Evolutionary conservation across 495 filamentous ascomycete genomes (phyloP), one percentile per base, ranked within the genome.

Genomic region (Penicillium pancosmium): DNA sequence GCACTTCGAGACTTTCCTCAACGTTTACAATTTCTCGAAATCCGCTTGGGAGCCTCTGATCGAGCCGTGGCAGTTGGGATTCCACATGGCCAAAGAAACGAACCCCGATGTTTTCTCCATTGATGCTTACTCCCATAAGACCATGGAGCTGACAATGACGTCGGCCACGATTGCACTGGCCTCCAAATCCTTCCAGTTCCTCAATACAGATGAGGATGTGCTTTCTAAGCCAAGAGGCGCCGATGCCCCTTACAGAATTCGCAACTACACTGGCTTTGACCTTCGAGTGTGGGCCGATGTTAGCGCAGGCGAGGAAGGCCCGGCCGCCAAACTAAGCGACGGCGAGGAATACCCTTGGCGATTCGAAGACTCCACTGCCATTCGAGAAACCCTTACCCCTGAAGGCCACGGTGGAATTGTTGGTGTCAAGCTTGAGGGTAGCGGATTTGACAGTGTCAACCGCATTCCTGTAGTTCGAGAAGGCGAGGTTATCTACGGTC

Each of bases 1-100:
- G 1, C 91, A 79, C 35, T 87, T 98, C 54, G 91, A 98, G 63
- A 92, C 91, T 56, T 97, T 94, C 72, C 80, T 95, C 65, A 98
- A 98, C 69, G 87, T 98, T 52, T 98, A 95, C 80, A 98, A 98
- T 72, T 98, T 98, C 73, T 93, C 94, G 19, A 98, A 98, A 71
- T 98, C 95, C 1, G 90, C 92, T 9, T 98, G 94, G 94, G 94
- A 98, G 71, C 94, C 94, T 9, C 77, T 98, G 34, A 88, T 98
- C 25, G 94, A 98, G 71, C 94, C 95, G 34, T 98, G 94, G 94
- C 87, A 94, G 59, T 77, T 98, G 19, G 93, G 93, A 27, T 87
- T 98, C 65, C 91, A 94, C 54, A 83, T 98, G 75, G 88, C 91
- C 11, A 91, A 87, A 66, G 88, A 93, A 46, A 77, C 84, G 47